Evolutionary conservation across 345 rosid species (phyloP).

Genomic region (Acer saccharum): DNA sequence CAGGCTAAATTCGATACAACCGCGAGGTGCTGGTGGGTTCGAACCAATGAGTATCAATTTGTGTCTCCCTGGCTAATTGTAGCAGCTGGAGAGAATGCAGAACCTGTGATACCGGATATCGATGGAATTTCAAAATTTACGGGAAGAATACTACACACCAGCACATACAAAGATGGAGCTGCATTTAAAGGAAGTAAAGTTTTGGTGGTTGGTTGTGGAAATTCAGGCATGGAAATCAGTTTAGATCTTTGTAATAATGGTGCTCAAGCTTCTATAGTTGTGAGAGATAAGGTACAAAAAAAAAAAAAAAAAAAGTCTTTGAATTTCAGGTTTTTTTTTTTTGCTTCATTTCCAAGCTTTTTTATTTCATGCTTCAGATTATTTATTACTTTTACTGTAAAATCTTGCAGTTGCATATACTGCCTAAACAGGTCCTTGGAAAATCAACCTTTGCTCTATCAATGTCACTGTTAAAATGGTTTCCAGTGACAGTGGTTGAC

Average conservation of each 20-base stretch:
- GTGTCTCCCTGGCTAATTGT: slow-evolving; percentile 61
- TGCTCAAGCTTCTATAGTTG: slow-evolving; percentile 60
- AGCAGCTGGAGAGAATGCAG: slow-evolving; percentile 83
- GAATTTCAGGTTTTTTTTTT: background rate
- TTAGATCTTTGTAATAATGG: slow-evolving; percentile 60
- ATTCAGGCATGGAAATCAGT: slow-evolving; percentile 76
- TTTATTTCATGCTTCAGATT: background rate
- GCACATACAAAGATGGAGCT: slow-evolving; percentile 57
- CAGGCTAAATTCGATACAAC: slow-evolving; percentile 24
- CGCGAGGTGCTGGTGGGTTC: slow-evolving; percentile 31
- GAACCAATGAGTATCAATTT: slow-evolving; percentile 31
- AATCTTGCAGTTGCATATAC: slow-evolving; percentile 53
- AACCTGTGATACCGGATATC: slow-evolving; percentile 50
- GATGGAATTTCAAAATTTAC: slow-evolving; percentile 46
- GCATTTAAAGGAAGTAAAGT: slow-evolving; percentile 48
- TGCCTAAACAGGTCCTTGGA: slow-evolving; percentile 69
- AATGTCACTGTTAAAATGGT: slow-evolving; percentile 59
- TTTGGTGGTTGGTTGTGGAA: slow-evolving; percentile 82
- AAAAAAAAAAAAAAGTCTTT: background rate
- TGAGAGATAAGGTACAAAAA: slow-evolving; percentile 54
- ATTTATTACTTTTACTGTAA: background rate
- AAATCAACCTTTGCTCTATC: slow-evolving; percentile 62
- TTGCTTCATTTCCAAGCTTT: background rate
- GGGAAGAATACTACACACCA: slow-evolving; percentile 57
- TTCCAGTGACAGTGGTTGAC: slow-evolving; percentile 58